Evolutionary conservation across 2,329 filamentous ascomycete genomes (phyloP).

Genomic region (Sporothrix euskadiensis): DNA sequence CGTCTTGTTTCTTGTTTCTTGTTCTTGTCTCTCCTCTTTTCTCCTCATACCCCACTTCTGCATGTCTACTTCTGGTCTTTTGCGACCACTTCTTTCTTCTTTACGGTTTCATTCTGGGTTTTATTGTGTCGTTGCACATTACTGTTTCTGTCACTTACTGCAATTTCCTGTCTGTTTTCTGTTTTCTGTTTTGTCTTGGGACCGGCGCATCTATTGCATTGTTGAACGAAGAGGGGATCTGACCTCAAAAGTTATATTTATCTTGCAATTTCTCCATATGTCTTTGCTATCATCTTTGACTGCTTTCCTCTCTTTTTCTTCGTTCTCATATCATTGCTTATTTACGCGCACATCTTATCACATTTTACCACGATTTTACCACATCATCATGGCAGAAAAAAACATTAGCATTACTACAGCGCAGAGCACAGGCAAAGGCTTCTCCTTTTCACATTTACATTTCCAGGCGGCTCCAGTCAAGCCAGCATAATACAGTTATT

Average conservation of each 20-base stretch:
- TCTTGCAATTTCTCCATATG: not conserved
- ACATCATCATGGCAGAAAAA: not conserved
- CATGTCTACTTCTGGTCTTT: not conserved
- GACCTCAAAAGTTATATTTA: slow-evolving; percentile 17
- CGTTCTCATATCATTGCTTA: not conserved
- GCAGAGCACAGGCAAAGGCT: not conserved
- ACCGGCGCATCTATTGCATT: slow-evolving; percentile 16
- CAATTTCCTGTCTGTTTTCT: not conserved
- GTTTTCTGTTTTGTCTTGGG: not conserved
- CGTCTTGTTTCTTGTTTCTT: not conserved
- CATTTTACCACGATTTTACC: not conserved
- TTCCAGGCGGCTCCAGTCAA: not conserved
- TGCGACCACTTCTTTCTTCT: not conserved
- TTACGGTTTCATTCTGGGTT: not conserved
- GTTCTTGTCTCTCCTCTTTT: not conserved
- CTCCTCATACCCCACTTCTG: slow-evolving; percentile 20
- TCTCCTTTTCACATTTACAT: not conserved
- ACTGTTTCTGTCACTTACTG: not conserved
- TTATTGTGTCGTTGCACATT: not conserved
- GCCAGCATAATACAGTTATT: slow-evolving; percentile 10
- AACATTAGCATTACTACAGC: not conserved
- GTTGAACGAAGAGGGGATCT: not conserved
- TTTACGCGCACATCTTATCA: not conserved
- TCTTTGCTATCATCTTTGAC: not conserved
- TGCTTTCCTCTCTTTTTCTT: not conserved